phyloP scores from a whole-genome alignment of 2,329 filamentous ascomycete species.

The Akanthomyces muscarius region DNA sequence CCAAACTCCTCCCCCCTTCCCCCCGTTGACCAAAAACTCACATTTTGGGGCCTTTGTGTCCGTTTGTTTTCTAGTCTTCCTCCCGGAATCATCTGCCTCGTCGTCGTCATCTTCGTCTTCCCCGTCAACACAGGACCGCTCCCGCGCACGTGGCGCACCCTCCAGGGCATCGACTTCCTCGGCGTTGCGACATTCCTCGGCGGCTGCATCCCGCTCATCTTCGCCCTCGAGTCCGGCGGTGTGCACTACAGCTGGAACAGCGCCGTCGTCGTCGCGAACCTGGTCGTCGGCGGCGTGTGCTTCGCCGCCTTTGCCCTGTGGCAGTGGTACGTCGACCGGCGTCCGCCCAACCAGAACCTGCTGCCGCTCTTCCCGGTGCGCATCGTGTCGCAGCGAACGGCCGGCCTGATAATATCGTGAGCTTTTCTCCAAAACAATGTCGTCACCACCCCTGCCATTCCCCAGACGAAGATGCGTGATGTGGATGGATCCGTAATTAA shows the following conservation, averaged over 20 bases:
- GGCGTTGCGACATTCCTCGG: neutral
- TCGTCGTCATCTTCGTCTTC: neutral
- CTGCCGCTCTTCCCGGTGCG: neutral
- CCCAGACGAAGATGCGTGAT: too few species aligned
- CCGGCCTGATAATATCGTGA: neutral
- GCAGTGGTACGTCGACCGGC: neutral
- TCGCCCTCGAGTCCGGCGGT: neutral
- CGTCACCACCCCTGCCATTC: too few species aligned
- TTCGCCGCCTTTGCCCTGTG: neutral
- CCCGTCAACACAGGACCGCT: neutral
- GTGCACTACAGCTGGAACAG: neutral
- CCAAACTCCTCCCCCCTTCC: too few species aligned
- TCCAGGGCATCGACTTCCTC: constrained; percentile 14
- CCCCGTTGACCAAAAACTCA: too few species aligned
- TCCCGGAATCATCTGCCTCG: neutral
- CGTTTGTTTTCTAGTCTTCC: neutral
- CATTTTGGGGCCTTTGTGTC: too few species aligned
- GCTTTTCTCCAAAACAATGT: too few species aligned
- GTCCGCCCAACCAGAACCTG: neutral
- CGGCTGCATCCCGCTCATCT: neutral
- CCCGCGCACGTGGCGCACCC: neutral
- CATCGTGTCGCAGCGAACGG: neutral
- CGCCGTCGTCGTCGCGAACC: neutral
- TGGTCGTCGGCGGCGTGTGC: neutral
- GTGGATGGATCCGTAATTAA: neutral